Base-by-base conservation (phyloP, 768 basidiomycete species). In the Clitopilus passeckerianus region DNA sequence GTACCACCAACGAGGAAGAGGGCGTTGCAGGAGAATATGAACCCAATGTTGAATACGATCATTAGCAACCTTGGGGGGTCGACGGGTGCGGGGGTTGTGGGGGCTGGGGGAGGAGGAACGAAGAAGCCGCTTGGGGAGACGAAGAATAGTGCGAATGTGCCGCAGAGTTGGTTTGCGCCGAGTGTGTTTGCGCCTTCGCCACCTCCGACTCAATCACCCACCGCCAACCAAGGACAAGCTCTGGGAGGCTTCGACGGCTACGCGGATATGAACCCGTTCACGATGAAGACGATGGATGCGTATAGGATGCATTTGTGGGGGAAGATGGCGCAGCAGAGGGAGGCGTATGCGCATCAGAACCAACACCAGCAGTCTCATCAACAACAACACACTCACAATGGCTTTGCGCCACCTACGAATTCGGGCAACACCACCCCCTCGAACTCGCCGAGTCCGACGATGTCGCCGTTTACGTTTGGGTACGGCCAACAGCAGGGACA, bases 251-350 rank as follows among this genome's bases (percentile, higher is more conserved):
- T 94, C 71, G 90, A 93, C 59, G 79, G 85, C 15, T 95, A 92
- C 72, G 78, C 87, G 22, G 93, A 95, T 64, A 69, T 78, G 62
- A 93, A 91, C 63, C 86, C 87, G 12, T 95, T 95, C 72, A 94
- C 90, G 2, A 83, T 95, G 79, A 94, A 93, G 78, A 86, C 83
- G 1, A 76, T 95, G 64, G 93, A 95, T 73, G 83, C 86, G 69
- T 89, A 89, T 69, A 83, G 94, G 43, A 94, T 94, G 90, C 94
- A 96, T 61, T 78, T 97, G 0, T 96, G 94, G 95, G 84, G 87
- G 34, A 85, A 89, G 74, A 91, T 96, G 86, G 93, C 93, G 0
- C 80, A 85, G 33, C 92, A 93, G 64, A 72, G 73, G 27, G 71
- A 74, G 52, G 71, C 73, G 52, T 68, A 70, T 34, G 53, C 34